phyloP scores from a whole-genome alignment of 306 rosid genomes.

The Acacia acuminata region DNA sequence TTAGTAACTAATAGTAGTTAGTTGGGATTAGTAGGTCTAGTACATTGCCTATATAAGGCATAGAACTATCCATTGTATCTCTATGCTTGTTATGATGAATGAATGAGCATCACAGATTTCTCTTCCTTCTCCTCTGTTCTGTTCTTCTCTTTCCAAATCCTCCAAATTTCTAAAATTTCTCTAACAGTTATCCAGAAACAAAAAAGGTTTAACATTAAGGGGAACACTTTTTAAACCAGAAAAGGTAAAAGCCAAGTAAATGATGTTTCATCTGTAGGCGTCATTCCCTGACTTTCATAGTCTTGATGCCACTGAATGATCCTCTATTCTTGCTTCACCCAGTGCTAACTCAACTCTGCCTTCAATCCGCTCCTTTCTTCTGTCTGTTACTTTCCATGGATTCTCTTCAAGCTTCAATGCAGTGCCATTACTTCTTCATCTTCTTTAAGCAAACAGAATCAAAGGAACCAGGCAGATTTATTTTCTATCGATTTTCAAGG shows the following conservation, averaged over 20 bases:
- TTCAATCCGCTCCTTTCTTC: slow-evolving; percentile 40
- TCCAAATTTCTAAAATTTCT: no score
- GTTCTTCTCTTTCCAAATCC: no score
- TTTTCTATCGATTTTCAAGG: slow-evolving; percentile 42
- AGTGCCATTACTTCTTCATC: slow-evolving; percentile 20
- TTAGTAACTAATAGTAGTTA: no score
- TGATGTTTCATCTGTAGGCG: background rate
- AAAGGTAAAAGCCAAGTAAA: background rate
- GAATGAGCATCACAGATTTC: no score
- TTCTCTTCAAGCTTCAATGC: slow-evolving; percentile 15
- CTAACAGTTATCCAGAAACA: no score
- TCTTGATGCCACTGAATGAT: slow-evolving; percentile 46
- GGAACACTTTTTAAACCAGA: no score
- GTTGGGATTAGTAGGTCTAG: no score
- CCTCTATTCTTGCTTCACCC: slow-evolving; percentile 36
- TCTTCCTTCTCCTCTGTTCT: no score
- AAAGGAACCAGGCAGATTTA: slow-evolving; percentile 24
- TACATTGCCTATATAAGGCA: no score
- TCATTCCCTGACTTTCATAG: background rate
- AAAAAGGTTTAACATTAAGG: no score
- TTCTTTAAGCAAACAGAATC: slow-evolving; percentile 9
- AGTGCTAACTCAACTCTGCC: slow-evolving; percentile 21
- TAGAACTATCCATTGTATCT: no score
- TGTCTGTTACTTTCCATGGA: slow-evolving; percentile 19
- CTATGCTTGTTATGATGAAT: no score